These are phyloP conservation scores for Bolboschoenoplectus hybrid DNA, from an alignment of 202 grass and related monocot genomes.

Conservation along the genomic window DNA sequence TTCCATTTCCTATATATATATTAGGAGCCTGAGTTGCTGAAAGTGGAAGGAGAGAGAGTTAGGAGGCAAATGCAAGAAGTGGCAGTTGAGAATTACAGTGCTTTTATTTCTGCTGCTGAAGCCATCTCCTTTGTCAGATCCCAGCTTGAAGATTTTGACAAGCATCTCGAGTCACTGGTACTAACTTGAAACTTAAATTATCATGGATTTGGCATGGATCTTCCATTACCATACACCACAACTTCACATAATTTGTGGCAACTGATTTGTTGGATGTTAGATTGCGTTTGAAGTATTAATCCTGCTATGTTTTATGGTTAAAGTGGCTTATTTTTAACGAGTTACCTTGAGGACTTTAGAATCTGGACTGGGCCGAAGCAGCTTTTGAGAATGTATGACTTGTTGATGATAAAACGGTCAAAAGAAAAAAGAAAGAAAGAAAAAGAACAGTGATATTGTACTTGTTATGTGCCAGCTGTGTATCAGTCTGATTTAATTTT, in stretches of 20 bases:
- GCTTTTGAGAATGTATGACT: neutral
- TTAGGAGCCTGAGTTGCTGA: slow-evolving; percentile 94
- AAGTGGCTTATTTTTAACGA: neutral
- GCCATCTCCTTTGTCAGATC: slow-evolving; percentile 85
- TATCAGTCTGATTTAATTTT: slow-evolving; percentile 4
- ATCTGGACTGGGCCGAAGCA: neutral
- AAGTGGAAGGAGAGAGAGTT: slow-evolving; percentile 96
- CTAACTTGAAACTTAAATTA: slow-evolving; percentile 24
- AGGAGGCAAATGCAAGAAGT: slow-evolving; percentile 99
- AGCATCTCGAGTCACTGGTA: slow-evolving; percentile 86
- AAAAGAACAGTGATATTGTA: neutral
- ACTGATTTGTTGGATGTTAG: slow-evolving; percentile 1
- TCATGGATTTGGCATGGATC: slow-evolving; percentile 14
- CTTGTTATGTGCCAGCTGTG: neutral
- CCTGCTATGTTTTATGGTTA: slow-evolving; percentile 9
- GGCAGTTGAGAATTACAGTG: slow-evolving; percentile 92
- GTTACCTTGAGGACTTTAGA: neutral
- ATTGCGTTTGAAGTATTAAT: neutral
- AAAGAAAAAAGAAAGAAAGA: neutral
- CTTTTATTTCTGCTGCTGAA: slow-evolving; percentile 91
- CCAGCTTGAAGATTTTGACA: slow-evolving; percentile 90
- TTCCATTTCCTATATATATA: slow-evolving; percentile 10
- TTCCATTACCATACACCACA: slow-evolving; percentile 8
- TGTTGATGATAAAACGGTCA: neutral
- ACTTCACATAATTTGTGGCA: neutral